Evolutionary conservation across 805 yeast genomes (phyloP).

Genomic region (Tetrapisispora taiwanensis): DNA sequence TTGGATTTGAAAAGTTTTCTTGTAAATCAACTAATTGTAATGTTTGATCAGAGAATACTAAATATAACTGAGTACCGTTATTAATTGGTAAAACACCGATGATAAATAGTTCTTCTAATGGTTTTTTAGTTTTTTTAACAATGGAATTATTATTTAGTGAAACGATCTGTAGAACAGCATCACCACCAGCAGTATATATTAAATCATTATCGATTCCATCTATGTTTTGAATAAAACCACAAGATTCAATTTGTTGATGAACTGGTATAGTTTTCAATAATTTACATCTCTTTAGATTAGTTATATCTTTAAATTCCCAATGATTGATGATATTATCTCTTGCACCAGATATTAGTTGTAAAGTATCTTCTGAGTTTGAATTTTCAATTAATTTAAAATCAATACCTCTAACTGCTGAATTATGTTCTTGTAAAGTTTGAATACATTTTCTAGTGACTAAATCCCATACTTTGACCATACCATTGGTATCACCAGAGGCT

Average conservation of each 20-base stretch:
- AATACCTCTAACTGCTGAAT: slow-evolving; percentile 76
- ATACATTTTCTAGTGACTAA: slow-evolving; percentile 59
- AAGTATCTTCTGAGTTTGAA: slow-evolving; percentile 32
- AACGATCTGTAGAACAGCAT: slow-evolving; percentile 60
- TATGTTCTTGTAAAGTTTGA: slow-evolving; percentile 61
- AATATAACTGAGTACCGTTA: slow-evolving; percentile 30
- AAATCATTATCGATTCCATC: slow-evolving; percentile 27
- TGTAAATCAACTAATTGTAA: slow-evolving; percentile 39
- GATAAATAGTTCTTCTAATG: slow-evolving; percentile 66
- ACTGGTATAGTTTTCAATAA: slow-evolving; percentile 60
- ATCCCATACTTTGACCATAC: slow-evolving; percentile 52
- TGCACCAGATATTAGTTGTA: slow-evolving; percentile 65
- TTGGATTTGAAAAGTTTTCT: slow-evolving; percentile 23
- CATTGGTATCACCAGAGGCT: slow-evolving; percentile 59
- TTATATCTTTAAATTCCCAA: slow-evolving; percentile 38
- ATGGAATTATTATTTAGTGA: slow-evolving; percentile 40
- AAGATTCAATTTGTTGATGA: slow-evolving; percentile 59
- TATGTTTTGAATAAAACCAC: slow-evolving; percentile 43
- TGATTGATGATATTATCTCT: slow-evolving; percentile 60
- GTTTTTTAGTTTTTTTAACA: slow-evolving; percentile 33
- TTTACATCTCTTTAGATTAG: slow-evolving; percentile 39
- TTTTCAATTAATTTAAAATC: slow-evolving; percentile 36
- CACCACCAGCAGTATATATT: slow-evolving; percentile 69
- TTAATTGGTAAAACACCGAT: slow-evolving; percentile 43
- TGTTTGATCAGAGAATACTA: slow-evolving; percentile 80